Evolutionary conservation across 371 early-diverging fungal genomes (phyloP), one percentile per base, ranked within the genome.

Genomic region (Mortierella sp.): DNA sequence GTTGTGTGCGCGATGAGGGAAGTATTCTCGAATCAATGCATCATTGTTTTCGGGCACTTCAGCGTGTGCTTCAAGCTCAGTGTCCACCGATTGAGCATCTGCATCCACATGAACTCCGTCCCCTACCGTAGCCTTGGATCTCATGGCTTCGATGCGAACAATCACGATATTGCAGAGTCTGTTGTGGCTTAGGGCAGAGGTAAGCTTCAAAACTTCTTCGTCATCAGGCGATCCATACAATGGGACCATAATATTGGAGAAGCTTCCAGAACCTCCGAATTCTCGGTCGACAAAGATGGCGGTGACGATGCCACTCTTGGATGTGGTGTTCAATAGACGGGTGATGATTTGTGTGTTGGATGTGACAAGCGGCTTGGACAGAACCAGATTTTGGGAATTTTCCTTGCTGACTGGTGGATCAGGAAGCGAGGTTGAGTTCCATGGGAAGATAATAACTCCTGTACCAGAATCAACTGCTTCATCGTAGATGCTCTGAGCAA

Each of bases 401-500:
- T 55, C 59, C 3, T 60, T 9, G 57, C 24, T 44, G 28, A 29
- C 28, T 0, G 61, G 62, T 14, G 57, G 65, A 31, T 65, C 76
- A n/a, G 68, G 76, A 12, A 76, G 66, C 6, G 76, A 63, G 8
- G 65, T 68, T 47, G 76, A 68, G 50, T 71, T 40, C 87, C 88
- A 84, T 47, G 86, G 86, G 21, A 86, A 67, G 22, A 88, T 71
- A 27, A 84, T 78, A 22, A 82, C 53, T 47, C 83, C 81, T 0
- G 80, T 79, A 5, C 71, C 68, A 12, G 78, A 59, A 12, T 79
- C 79, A 0, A 57, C 57, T 1, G 88, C 84, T 34, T 85, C 79
- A 17, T 79, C 81, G 0, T 79, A 63, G 40, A 90, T 82, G 54
- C 81, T 83, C 22, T 81, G 79, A n/a, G 86, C 85, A 71, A 89